Evolutionary conservation across 2,329 filamentous ascomycete species (phyloP).

Genomic region (Aspergillus thermomutatus): DNA sequence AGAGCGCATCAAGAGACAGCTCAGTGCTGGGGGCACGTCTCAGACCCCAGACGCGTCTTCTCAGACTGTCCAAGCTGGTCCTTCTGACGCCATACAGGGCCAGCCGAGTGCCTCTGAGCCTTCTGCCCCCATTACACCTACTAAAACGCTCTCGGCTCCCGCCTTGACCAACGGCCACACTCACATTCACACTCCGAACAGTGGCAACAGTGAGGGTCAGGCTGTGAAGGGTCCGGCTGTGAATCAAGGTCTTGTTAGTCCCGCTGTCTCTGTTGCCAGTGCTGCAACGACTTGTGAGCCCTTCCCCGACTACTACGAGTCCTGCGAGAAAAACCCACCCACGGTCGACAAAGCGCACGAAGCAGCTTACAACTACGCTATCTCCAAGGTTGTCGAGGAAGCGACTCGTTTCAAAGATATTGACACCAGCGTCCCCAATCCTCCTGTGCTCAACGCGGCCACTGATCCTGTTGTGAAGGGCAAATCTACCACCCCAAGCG

Average conservation of each 20-base stretch:
- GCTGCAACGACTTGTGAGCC: constrained; percentile 14
- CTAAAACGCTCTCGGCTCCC: neutral
- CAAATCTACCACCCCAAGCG: neutral
- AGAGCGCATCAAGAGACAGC: neutral
- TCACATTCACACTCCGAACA: neutral
- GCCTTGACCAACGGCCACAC: neutral
- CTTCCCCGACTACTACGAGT: constrained; percentile 26
- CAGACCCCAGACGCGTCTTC: neutral
- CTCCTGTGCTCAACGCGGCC: neutral
- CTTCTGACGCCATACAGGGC: neutral
- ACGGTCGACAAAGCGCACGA: constrained; percentile 11
- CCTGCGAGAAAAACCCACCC: constrained; percentile 5
- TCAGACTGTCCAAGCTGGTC: neutral
- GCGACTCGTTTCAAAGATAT: constrained; percentile 14
- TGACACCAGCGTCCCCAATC: constrained; percentile 9
- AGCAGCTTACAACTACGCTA: constrained; percentile 21
- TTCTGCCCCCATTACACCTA: neutral
- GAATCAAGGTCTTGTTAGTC: neutral
- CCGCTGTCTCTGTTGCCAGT: neutral
- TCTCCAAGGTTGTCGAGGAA: constrained; percentile 22
- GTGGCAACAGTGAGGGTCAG: too few relatives aligned
- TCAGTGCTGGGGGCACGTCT: neutral
- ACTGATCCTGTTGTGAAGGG: neutral
- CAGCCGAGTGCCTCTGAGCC: neutral
- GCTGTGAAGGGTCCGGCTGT: neutral